Percentiles rank a stretch among this genome's conserved stretches.
Evolutionary conservation across 78 protist genomes (phyloP).

Genomic region (Protostelium mycophagum): DNA sequence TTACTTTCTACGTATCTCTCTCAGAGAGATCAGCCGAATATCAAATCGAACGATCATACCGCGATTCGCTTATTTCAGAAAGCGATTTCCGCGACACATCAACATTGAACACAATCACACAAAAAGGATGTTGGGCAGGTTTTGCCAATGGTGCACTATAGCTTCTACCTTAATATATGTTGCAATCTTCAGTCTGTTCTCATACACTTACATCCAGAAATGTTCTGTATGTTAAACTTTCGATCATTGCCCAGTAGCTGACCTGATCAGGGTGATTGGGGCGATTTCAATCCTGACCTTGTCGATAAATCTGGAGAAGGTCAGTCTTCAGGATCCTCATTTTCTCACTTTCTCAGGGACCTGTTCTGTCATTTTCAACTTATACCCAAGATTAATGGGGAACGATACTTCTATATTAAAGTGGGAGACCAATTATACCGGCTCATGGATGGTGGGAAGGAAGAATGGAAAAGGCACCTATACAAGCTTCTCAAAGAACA

Average conservation of each 20-base stretch:
- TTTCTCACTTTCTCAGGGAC: not conserved
- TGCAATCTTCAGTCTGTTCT: not conserved
- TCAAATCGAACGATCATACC: no score
- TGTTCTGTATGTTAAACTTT: not conserved
- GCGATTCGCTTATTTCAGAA: no score
- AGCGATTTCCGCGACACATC: no score
- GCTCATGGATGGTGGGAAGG: not conserved
- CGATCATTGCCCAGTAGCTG: not conserved
- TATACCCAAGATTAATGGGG: not conserved
- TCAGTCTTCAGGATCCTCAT: not conserved
- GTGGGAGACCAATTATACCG: not conserved
- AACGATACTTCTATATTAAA: not conserved
- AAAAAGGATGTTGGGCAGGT: not conserved
- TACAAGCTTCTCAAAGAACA: not conserved
- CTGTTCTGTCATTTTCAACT: not conserved
- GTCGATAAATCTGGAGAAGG: not conserved
- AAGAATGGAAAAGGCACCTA: not conserved
- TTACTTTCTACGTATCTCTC: no score
- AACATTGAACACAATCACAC: not conserved
- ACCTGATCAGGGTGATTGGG: not conserved
- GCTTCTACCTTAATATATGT: not conserved
- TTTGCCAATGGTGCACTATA: not conserved
- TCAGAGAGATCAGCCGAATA: no score
- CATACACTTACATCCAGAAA: not conserved
- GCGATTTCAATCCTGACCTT: not conserved